Evolutionary conservation across 306 rosid genomes (phyloP), one percentile per base, ranked within the genome.

Genomic region (Sophora flavescens): DNA sequence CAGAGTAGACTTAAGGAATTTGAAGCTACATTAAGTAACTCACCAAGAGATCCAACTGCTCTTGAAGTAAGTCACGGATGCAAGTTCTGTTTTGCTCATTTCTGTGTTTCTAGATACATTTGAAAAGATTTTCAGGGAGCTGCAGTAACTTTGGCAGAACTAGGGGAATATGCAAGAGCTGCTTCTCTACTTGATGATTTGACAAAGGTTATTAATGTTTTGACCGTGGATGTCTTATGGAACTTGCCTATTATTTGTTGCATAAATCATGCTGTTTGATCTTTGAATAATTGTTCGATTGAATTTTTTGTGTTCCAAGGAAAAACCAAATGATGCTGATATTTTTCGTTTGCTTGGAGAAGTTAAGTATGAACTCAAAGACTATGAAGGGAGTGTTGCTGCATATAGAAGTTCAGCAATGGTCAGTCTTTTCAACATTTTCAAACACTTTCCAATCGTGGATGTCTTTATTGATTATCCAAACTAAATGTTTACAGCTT

Each of bases 301-400:
- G 26, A 39, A 30, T 62, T 72, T 44, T 68, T 54, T 22, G 63
- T 68, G 68, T 64, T 56, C 65, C 36, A 63, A 94, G 97, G 96
- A 79, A 86, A 91, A 85, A 82, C 87, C 91, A 61, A 84, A 65
- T 78, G 96, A 94, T 74, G 90, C 95, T 41, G 94, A 91, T 64
- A 89, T 89, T 81, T 92, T 85, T 38, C 97, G 91, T 78, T 87
- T 94, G 90, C 98, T 94, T 79, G 98, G 97, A 66, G 98, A 92
- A 77, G 93, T 92, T 28, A 90, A 89, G 83, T 90, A 85, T 67
- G 88, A 86, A 39, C 89, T 90, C 68, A 92, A 86, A 73, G 98
- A 94, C 74, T 94, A 85, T 78, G 91, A 84, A 44, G 97, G 91
- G 86, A 94, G 98, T 80, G 78, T 88, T 70, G 81, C 86, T 74